Evolutionary conservation across 2,329 filamentous ascomycete species (phyloP).

Genomic region (Neoscytalidium dimidiatum): DNA sequence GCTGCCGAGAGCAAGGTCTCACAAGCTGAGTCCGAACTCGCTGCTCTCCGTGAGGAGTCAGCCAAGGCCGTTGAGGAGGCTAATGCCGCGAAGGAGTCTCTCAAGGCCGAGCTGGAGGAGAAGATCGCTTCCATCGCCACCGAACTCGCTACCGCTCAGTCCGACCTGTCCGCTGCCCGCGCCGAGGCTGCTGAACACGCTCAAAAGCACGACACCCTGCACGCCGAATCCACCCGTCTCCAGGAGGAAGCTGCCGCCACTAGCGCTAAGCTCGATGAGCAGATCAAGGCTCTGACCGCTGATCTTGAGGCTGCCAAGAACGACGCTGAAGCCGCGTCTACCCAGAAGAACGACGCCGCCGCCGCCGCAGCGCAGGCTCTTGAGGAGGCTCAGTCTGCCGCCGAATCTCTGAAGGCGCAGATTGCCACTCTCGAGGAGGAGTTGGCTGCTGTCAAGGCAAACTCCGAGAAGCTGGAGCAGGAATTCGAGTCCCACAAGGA

Average conservation of each 20-base stretch:
- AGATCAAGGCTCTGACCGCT: constrained; percentile 33
- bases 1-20: constrained; percentile 12
- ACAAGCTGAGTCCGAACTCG: neutral
- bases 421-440: constrained; percentile 12
- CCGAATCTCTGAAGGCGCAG: constrained; percentile 10
- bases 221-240: constrained; percentile 10
- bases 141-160: constrained; percentile 17
- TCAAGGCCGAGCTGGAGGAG: constrained; percentile 20
- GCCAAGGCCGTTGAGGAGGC: constrained; percentile 11
- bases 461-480: constrained; percentile 8
- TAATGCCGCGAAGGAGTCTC: constrained; percentile 17
- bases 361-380: neutral
- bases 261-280: constrained; percentile 26
- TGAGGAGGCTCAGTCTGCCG: constrained; percentile 9
- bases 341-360: constrained; percentile 2
- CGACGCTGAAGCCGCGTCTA: neutral
- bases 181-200: constrained; percentile 24
- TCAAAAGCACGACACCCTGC: constrained; percentile 26
- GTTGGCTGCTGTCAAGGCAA: neutral
- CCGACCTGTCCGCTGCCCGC: constrained; percentile 10
- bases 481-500: constrained; percentile 15
- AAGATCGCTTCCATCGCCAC: constrained; percentile 17
- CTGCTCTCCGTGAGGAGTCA: constrained; percentile 4
- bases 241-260: constrained; percentile 18
- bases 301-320: constrained; percentile 27